A percentile compares a stretch with the other conserved stretches of the same genome.
Evolutionary conservation across 2,329 filamentous ascomycete species (phyloP).

Genomic region (Colletotrichum musicola): DNA sequence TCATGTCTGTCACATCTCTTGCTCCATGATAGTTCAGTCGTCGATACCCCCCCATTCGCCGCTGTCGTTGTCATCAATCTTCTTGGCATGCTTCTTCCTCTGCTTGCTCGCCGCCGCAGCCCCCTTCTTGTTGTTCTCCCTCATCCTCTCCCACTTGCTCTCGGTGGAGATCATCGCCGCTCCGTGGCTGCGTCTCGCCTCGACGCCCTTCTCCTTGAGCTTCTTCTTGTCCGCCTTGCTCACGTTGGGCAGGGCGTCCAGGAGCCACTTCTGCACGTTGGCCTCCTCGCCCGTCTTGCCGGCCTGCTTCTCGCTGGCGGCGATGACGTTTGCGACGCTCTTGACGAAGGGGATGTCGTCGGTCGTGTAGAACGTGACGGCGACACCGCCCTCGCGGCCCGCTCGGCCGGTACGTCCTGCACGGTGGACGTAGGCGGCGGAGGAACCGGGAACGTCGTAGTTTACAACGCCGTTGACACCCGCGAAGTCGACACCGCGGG

Average conservation of each 20-base stretch:
- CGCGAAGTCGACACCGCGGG: constrained; percentile 93
- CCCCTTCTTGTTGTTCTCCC: constrained; percentile 74
- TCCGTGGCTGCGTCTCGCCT: constrained; percentile 68
- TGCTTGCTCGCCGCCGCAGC: constrained; percentile 73
- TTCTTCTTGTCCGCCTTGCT: constrained; percentile 87
- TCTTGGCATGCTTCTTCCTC: constrained; percentile 54
- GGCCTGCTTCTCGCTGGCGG: constrained; percentile 80
- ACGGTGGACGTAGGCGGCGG: constrained; percentile 91
- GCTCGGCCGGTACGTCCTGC: constrained; percentile 92
- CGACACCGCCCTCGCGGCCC: constrained; percentile 87
- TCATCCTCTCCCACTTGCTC: constrained; percentile 79
- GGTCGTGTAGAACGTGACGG: constrained; percentile 94
- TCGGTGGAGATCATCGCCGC: constrained; percentile 83
- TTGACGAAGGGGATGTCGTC: constrained; percentile 93
- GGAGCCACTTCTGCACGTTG: constrained; percentile 84
- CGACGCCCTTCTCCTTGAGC: constrained; percentile 85
- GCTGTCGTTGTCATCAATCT: constrained; percentile 46
- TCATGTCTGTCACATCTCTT: not conserved
- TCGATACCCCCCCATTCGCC: constrained; percentile 64
- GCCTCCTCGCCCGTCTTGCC: constrained; percentile 65
- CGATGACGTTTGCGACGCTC: constrained; percentile 92
- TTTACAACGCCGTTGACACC: constrained; percentile 97
- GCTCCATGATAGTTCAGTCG: constrained; percentile 47
- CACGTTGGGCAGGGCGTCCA: constrained; percentile 87
- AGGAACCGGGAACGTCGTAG: constrained; percentile 94